A percentile compares a stretch with the other conserved stretches of the same genome.
phyloP scores from a whole-genome alignment of 2,329 filamentous ascomycete genomes.

The Canariomyces notabilis region DNA sequence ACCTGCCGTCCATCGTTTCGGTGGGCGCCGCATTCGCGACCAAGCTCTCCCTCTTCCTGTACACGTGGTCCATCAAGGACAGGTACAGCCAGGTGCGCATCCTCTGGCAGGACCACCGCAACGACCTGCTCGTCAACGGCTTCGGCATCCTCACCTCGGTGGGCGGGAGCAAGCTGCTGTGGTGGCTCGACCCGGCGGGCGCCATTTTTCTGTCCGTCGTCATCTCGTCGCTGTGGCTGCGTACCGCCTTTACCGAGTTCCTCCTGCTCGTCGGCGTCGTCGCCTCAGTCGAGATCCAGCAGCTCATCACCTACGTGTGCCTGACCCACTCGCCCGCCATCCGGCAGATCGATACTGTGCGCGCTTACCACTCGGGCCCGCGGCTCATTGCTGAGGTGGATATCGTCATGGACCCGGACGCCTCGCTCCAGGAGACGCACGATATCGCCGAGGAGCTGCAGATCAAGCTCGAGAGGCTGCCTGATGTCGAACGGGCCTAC shows the following conservation, averaged over 20 bases:
- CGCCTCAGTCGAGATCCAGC: slow-evolving; percentile 78
- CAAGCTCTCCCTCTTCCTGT: slow-evolving; percentile 78
- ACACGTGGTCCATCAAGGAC: slow-evolving; percentile 87
- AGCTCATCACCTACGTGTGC: slow-evolving; percentile 93
- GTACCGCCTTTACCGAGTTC: slow-evolving; percentile 84
- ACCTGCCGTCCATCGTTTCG: slow-evolving; percentile 78
- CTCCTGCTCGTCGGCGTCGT: slow-evolving; percentile 85
- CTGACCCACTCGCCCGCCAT: slow-evolving; percentile 84
- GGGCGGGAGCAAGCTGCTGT: slow-evolving; percentile 79
- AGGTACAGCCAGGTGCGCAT: slow-evolving; percentile 89
- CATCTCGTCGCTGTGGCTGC: slow-evolving; percentile 75
- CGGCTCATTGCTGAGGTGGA: slow-evolving; percentile 93
- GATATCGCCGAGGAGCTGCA: slow-evolving; percentile 93
- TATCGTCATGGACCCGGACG: slow-evolving; percentile 79
- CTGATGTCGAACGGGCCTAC: slow-evolving; percentile 88
- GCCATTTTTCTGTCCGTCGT: slow-evolving; percentile 77
- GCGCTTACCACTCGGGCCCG: slow-evolving; percentile 85
- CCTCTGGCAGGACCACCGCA: slow-evolving; percentile 94
- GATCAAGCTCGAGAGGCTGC: slow-evolving; percentile 86
- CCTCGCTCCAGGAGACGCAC: slow-evolving; percentile 72
- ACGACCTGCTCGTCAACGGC: slow-evolving; percentile 94
- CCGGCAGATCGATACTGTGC: slow-evolving; percentile 85
- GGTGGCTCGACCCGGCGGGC: slow-evolving; percentile 94
- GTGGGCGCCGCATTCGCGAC: slow-evolving; percentile 79
- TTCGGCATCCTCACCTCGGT: slow-evolving; percentile 87